Evolutionary conservation across 2,329 filamentous ascomycete species (phyloP).

Genomic region (Chaetomiaceae sp.): DNA sequence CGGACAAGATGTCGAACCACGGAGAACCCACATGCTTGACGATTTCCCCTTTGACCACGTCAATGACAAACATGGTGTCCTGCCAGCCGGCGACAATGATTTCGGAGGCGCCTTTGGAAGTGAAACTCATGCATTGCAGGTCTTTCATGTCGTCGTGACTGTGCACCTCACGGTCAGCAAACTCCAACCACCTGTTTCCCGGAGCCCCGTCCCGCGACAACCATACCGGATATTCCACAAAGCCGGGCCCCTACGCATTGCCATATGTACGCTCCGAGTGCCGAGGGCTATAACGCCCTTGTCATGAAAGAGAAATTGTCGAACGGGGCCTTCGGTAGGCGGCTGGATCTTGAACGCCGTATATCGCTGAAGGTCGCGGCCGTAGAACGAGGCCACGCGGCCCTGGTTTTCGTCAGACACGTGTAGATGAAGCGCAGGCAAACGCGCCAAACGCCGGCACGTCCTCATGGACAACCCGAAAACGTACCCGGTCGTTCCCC

Average conservation of each 20-base stretch:
- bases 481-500: constrained; percentile 66
- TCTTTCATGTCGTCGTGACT: constrained; percentile 75
- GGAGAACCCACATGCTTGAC: constrained; percentile 20
- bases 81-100: constrained; percentile 86
- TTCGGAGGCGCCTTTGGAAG: constrained; percentile 73
- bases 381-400: constrained; percentile 81
- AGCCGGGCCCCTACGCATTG: constrained; percentile 71
- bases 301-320: constrained; percentile 86
- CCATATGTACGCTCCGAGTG: constrained; percentile 78
- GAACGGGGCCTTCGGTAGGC: constrained; percentile 67
- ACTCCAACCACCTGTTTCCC: not conserved
- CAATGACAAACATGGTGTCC: constrained; percentile 72
- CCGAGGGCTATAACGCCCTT: constrained; percentile 85
- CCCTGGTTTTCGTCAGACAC: constrained; percentile 49
- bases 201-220: constrained; percentile 10
- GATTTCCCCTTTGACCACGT: constrained; percentile 64
- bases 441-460: not conserved
- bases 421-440: not conserved
- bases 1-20: not conserved
- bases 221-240: constrained; percentile 80
- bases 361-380: constrained; percentile 77
- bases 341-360: constrained; percentile 82
- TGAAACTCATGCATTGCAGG: constrained; percentile 91
- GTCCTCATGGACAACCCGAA: not conserved
- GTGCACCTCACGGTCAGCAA: constrained; percentile 6